Conservation (phyloP, 331 rosid species). For the Rosa hybrid region DNA sequence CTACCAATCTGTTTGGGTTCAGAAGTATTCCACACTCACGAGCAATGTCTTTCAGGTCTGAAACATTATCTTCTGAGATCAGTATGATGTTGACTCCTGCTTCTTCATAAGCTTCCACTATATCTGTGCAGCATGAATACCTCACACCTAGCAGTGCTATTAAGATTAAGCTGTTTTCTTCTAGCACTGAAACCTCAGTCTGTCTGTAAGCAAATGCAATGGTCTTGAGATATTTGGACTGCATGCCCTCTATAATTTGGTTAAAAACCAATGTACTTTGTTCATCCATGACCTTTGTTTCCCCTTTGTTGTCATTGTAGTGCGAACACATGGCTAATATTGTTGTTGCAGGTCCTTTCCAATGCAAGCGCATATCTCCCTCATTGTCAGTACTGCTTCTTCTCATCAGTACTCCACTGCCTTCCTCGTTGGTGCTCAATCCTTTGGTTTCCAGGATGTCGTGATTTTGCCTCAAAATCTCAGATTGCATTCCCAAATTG, state of each 20-base stretch:
- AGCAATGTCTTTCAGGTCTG: not conserved
- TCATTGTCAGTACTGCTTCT: not conserved
- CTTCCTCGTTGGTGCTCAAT: not conserved
- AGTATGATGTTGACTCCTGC: slow-evolving; percentile 19
- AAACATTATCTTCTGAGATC: slow-evolving; percentile 11
- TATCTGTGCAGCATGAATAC: not conserved
- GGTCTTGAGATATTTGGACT: not conserved
- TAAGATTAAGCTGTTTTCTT: slow-evolving; percentile 5
- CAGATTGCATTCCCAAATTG: not conserved
- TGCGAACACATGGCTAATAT: slow-evolving; percentile 1
- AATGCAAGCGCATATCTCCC: not conserved
- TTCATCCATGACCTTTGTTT: not conserved
- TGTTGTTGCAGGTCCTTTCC: not conserved
- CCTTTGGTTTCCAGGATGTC: not conserved
- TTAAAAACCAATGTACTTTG: not conserved
- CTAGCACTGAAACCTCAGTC: not conserved
- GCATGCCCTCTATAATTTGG: not conserved
- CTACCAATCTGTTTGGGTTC: not conserved
- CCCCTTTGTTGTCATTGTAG: not conserved
- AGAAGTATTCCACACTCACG: not conserved
- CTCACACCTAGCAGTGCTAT: slow-evolving; percentile 16
- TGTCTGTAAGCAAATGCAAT: slow-evolving; percentile 16
- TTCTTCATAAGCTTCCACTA: not conserved
- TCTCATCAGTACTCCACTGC: not conserved
- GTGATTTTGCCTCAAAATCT: not conserved